Base-by-base conservation (phyloP, 305 asterid species). In the Vinca major region DNA sequence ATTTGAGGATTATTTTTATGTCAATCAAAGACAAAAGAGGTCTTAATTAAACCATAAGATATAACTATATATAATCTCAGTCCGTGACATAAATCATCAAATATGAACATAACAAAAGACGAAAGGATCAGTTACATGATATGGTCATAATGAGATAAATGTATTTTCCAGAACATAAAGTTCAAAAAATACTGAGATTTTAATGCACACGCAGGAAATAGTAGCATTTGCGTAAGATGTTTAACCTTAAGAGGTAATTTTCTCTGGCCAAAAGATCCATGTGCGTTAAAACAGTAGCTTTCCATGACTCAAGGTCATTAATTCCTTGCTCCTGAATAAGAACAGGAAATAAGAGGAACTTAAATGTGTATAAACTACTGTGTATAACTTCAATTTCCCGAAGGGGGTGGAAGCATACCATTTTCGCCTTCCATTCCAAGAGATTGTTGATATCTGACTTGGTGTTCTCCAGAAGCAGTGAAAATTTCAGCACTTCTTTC, bases 241-340 rank as follows among this genome's bases (percentile, higher is more conserved):
- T 86, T 68, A 71, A 94, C 99, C 99, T 89, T 80, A 91, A 73
- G 75, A 86, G 75, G 79, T 77, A 81, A 74, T 91, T 94, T 80
- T 88, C 95, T 47, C 80, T 68, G 71, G 72, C 86, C 83, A 91
- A 73, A 69, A 80, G 78, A 57, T 82, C 91, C 84, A 94, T 75
- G 68, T 79, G 88, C 48, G 80, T 73, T 0, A 88, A 83, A 41
- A 79, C 81, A 8, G 71, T 70, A 36, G 74, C 78, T 77, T 84
- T 94, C 96, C 96, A 94, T 9, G 96, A 80, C 70, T 86, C 87
- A 8, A 94, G 83, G 73, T 88, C 98, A 17, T 78, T 70, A 60
- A 80, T 67, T 69, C 72, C 95, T 69, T 83, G 83, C 71, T 85
- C 98, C 99, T 89, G 84, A 63, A 65, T 41, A 68, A 66, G 60